Conservation (phyloP, 2,329 filamentous ascomycete species). For the Monilinia polystroma region DNA sequence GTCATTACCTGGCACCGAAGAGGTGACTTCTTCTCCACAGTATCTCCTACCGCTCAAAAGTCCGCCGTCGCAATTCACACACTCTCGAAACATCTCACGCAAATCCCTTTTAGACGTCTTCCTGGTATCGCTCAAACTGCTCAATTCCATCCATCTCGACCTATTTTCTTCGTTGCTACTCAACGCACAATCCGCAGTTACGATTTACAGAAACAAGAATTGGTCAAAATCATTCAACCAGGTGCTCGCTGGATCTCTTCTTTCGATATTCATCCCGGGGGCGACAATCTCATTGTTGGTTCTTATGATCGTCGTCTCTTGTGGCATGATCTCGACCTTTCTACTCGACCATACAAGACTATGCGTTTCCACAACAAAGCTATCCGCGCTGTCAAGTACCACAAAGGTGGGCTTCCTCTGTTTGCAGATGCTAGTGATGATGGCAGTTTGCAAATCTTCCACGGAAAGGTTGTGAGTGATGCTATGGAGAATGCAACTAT, state of each 20-base stretch:
- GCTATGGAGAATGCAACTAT: slow-evolving; percentile 96
- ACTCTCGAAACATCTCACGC: slow-evolving; percentile 88
- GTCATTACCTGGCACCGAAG: slow-evolving; percentile 90
- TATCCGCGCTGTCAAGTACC: slow-evolving; percentile 85
- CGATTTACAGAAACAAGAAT: slow-evolving; percentile 85
- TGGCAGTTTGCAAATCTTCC: slow-evolving; percentile 92
- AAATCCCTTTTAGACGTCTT: slow-evolving; percentile 81
- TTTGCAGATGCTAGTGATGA: slow-evolving; percentile 97
- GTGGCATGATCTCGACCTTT: slow-evolving; percentile 96
- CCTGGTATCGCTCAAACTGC: slow-evolving; percentile 80
- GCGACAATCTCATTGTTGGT: slow-evolving; percentile 90
- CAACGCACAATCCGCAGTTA: slow-evolving; percentile 92
- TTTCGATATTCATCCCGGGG: slow-evolving; percentile 89
- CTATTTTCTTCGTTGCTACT: slow-evolving; percentile 94
- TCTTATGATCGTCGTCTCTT: slow-evolving; percentile 91
- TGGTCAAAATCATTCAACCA: slow-evolving; percentile 90
- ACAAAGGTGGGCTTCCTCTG: slow-evolving; percentile 73
- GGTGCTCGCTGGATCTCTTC: slow-evolving; percentile 93
- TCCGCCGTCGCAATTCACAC: slow-evolving; percentile 92
- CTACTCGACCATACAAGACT: slow-evolving; percentile 88
- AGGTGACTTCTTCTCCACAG: slow-evolving; percentile 91
- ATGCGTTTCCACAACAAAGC: slow-evolving; percentile 92
- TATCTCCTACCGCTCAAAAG: slow-evolving; percentile 75
- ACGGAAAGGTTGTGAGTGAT: slow-evolving; percentile 91
- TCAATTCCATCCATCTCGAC: slow-evolving; percentile 90